Conservation (phyloP, 441 rosid genomes). For the Erysimum cheiri region DNA sequence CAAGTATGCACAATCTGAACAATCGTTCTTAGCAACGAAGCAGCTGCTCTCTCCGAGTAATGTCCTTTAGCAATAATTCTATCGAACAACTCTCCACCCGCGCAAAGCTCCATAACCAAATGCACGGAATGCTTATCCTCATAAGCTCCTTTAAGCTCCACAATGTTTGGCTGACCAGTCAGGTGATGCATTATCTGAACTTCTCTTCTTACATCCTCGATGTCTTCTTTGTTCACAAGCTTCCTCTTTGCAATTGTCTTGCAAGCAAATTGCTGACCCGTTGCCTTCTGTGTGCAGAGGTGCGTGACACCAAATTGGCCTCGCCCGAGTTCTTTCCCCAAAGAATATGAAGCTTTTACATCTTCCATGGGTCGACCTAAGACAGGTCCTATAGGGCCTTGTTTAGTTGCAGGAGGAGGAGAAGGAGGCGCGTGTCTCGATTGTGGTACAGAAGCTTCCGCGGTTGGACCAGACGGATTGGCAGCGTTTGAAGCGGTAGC, state of each 20-base stretch:
- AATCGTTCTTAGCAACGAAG: conserved; percentile 56
- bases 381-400: conserved; percentile 63
- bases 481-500: conserved; percentile 26
- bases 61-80: conserved; percentile 62
- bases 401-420: conserved; percentile 53
- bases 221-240: conserved; percentile 59
- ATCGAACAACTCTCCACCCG: conserved; percentile 62
- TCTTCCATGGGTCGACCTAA: conserved; percentile 63
- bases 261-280: conserved; percentile 59
- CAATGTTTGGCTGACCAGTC: conserved; percentile 58
- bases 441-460: conserved; percentile 44
- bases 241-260: conserved; percentile 58
- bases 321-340: conserved; percentile 59
- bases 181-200: conserved; percentile 66
- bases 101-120: conserved; percentile 63
- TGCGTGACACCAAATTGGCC: conserved; percentile 63
- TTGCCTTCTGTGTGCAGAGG: conserved; percentile 54
- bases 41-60: conserved; percentile 62
- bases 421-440: conserved; percentile 53
- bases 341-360: conserved; percentile 48
- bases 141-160: conserved; percentile 61
- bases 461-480: conserved; percentile 13
- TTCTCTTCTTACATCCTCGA: conserved; percentile 59
- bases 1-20: conserved; percentile 61
- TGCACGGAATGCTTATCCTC: conserved; percentile 61